A percentile compares a stretch with the other conserved stretches of the same genome.
These are phyloP conservation scores for Fragilaria crotonensis DNA, from an alignment of 108 stramenopile genomes.

Conservation along the genomic window DNA sequence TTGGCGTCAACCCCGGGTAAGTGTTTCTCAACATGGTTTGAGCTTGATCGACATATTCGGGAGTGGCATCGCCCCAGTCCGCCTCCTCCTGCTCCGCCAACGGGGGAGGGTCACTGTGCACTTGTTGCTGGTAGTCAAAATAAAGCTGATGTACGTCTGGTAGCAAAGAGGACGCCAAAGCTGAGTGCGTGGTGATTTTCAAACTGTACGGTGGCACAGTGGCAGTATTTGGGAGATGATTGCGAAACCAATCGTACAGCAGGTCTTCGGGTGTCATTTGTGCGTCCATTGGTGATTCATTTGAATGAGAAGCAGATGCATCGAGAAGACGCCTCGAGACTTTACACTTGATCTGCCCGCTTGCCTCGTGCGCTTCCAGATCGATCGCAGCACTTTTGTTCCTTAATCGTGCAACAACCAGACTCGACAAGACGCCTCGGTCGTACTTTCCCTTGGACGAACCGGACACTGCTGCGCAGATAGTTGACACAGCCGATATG, in stretches of 20 bases:
- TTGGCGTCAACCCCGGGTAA: not conserved
- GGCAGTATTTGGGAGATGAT: not conserved
- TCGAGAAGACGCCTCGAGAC: not conserved
- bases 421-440: slow-evolving; percentile 2
- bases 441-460: slow-evolving; percentile 29
- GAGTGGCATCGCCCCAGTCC: slow-evolving; percentile 38
- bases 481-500: slow-evolving; percentile 17
- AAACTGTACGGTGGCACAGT: slow-evolving; percentile 22
- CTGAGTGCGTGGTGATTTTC: slow-evolving; percentile 52
- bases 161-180: slow-evolving; percentile 50
- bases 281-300: not conserved
- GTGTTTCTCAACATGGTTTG: slow-evolving; percentile 1
- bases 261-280: slow-evolving; percentile 12
- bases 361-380: slow-evolving; percentile 24
- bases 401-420: not conserved
- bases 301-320: not conserved
- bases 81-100: slow-evolving; percentile 14
- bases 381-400: not conserved
- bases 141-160: slow-evolving; percentile 74
- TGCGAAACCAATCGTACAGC: slow-evolving; percentile 25
- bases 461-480: slow-evolving; percentile 63
- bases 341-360: slow-evolving; percentile 28
- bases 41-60: slow-evolving; percentile 22
- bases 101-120: slow-evolving; percentile 74
- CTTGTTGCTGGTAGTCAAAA: slow-evolving; percentile 50